phyloP scores from a whole-genome alignment of 192 early-diverging fungal genomes.

The Geranomyces variabilis region DNA sequence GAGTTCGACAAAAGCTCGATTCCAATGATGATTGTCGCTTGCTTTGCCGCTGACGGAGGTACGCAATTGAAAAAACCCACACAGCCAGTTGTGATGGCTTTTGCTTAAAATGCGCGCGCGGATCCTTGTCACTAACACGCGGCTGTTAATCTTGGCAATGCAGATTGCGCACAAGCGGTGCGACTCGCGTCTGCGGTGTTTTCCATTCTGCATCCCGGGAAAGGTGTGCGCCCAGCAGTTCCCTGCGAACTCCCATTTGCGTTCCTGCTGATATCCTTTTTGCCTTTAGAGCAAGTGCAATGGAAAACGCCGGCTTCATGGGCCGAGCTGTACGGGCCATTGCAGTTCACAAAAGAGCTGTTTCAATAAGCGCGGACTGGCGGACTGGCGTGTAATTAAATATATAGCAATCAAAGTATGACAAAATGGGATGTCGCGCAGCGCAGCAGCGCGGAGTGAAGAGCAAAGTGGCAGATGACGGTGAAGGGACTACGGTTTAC shows the following conservation, averaged over 20 bases:
- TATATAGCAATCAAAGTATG: background rate
- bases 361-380: slow-evolving; percentile 23
- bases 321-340: slow-evolving; percentile 11
- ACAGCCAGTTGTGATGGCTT: background rate
- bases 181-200: slow-evolving; percentile 9
- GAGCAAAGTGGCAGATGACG: no score
- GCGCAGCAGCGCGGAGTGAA: no score
- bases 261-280: no score
- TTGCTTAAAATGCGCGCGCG: no score
- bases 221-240: background rate
- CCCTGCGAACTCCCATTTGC: background rate
- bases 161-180: background rate
- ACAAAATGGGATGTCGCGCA: no score
- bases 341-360: slow-evolving; percentile 17
- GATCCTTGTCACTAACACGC: no score
- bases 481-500: no score
- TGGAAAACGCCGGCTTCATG: slow-evolving; percentile 27
- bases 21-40: slow-evolving; percentile 15
- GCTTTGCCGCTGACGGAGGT: slow-evolving; percentile 34
- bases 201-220: background rate
- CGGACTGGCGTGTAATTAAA: background rate
- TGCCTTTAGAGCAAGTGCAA: background rate
- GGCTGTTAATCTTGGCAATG: background rate
- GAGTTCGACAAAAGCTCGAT: background rate
- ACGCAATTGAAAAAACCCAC: background rate